Evolutionary conservation across 1,284 basidiomycete genomes (phyloP).

Genomic region (Boletellus deceptivus): DNA sequence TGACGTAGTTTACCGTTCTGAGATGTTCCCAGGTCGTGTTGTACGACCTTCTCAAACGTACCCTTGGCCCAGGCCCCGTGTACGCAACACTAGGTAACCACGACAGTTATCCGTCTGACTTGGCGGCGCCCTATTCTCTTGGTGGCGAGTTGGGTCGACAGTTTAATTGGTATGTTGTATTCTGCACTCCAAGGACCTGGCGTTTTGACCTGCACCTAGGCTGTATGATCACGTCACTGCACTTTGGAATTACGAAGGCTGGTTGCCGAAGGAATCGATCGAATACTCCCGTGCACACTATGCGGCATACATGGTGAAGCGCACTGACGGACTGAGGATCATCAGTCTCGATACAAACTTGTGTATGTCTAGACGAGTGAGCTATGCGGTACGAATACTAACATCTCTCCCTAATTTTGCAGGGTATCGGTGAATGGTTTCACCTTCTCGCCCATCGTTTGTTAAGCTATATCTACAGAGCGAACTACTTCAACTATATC

Average conservation of each 20-base stretch:
- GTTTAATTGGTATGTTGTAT: constrained; percentile 55
- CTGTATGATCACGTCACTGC: constrained; percentile 71
- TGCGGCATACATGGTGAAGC: constrained; percentile 69
- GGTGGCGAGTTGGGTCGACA: constrained; percentile 52
- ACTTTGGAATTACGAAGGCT: constrained; percentile 70
- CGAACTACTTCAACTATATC: constrained; percentile 77
- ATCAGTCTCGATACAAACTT: constrained; percentile 79
- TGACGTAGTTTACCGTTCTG: constrained; percentile 3
- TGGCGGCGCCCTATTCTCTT: constrained; percentile 52
- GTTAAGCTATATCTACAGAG: constrained; percentile 31
- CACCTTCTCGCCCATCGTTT: neutral
- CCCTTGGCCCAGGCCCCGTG: constrained; percentile 62
- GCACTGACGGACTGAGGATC: constrained; percentile 65
- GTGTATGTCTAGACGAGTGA: constrained; percentile 43
- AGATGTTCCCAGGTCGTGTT: constrained; percentile 47
- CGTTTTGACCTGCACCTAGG: constrained; percentile 40
- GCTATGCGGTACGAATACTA: neutral
- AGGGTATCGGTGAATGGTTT: constrained; percentile 21
- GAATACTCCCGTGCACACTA: constrained; percentile 64
- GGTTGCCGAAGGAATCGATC: constrained; percentile 63
- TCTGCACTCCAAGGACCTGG: neutral
- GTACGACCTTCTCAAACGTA: constrained; percentile 62
- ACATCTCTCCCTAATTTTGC: neutral
- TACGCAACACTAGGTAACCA: constrained; percentile 78
- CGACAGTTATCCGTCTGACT: constrained; percentile 37